phyloP scores from a whole-genome alignment of 2,329 filamentous ascomycete species.

The Purpureocillium lavendulum region DNA sequence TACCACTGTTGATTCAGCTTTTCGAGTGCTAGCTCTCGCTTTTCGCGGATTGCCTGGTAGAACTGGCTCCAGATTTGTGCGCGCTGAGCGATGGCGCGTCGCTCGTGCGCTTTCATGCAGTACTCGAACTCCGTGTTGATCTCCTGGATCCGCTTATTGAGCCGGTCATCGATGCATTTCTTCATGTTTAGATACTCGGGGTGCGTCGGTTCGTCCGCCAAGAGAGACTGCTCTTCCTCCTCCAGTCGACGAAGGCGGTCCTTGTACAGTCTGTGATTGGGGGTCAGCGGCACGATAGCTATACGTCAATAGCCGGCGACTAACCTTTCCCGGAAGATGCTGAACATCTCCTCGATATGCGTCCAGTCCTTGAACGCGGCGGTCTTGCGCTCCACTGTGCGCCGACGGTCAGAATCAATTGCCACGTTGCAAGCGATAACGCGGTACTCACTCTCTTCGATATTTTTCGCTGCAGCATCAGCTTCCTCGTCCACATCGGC shows the following conservation, averaged over 20 bases:
- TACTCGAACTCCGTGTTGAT: conserved; percentile 68
- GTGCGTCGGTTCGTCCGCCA: conserved; percentile 61
- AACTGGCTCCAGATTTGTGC: conserved; percentile 85
- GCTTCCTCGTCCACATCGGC: conserved; percentile 51
- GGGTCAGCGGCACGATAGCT: neutral
- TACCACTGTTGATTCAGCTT: conserved; percentile 85
- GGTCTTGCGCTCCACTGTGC: conserved; percentile 65
- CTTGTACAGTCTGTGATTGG: conserved; percentile 64
- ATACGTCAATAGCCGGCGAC: conserved; percentile 14
- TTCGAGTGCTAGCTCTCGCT: conserved; percentile 71
- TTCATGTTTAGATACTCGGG: conserved; percentile 88
- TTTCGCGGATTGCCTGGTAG: conserved; percentile 76
- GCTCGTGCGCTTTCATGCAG: conserved; percentile 64
- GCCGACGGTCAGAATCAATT: neutral
- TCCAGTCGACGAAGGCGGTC: conserved; percentile 80
- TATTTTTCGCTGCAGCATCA: conserved; percentile 49
- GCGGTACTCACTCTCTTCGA: conserved; percentile 52
- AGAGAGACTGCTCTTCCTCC: conserved; percentile 54
- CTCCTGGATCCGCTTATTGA: conserved; percentile 70
- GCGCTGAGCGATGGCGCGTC: conserved; percentile 69
- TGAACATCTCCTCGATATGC: conserved; percentile 81
- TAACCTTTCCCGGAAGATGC: conserved; percentile 71
- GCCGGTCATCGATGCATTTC: conserved; percentile 73
- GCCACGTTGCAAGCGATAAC: neutral
- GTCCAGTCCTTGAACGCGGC: conserved; percentile 72